A percentile compares a stretch with the other conserved stretches of the same genome.
phyloP scores from a whole-genome alignment of 495 filamentous ascomycete genomes.

The Neurospora sp. region DNA sequence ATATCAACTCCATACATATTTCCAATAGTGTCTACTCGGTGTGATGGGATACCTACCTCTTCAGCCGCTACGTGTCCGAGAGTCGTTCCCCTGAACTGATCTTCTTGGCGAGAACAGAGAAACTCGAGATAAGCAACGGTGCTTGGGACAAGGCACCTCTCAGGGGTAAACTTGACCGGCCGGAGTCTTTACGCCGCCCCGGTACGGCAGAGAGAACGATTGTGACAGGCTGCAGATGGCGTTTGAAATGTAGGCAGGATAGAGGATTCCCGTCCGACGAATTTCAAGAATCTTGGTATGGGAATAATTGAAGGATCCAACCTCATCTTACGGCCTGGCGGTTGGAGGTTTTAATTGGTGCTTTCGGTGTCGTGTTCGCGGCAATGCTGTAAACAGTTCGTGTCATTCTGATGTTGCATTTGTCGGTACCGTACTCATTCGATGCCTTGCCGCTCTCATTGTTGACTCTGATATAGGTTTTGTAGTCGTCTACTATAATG shows the following conservation, averaged over 20 bases:
- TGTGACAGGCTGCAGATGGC: background rate
- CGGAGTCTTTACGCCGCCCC: background rate
- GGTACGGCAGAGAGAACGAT: background rate
- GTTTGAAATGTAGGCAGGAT: background rate
- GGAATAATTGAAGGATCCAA: background rate
- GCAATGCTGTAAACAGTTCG: background rate
- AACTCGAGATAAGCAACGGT: background rate
- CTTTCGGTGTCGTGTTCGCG: background rate
- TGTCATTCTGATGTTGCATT: background rate
- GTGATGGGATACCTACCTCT: background rate
- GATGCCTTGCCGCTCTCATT: background rate
- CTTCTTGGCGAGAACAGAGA: background rate
- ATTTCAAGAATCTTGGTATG: background rate
- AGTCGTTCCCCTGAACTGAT: background rate
- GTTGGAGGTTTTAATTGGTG: background rate
- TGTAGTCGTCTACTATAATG: background rate
- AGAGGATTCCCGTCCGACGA: background rate
- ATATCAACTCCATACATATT: background rate
- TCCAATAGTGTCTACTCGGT: background rate
- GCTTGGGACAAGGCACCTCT: background rate
- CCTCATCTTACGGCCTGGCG: background rate
- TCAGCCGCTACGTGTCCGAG: background rate
- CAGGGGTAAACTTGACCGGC: background rate
- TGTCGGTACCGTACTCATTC: background rate
- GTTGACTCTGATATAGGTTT: background rate